Evolutionary conservation across 2,329 filamentous ascomycete species (phyloP).

Genomic region (Emmonsiellopsis sp.): DNA sequence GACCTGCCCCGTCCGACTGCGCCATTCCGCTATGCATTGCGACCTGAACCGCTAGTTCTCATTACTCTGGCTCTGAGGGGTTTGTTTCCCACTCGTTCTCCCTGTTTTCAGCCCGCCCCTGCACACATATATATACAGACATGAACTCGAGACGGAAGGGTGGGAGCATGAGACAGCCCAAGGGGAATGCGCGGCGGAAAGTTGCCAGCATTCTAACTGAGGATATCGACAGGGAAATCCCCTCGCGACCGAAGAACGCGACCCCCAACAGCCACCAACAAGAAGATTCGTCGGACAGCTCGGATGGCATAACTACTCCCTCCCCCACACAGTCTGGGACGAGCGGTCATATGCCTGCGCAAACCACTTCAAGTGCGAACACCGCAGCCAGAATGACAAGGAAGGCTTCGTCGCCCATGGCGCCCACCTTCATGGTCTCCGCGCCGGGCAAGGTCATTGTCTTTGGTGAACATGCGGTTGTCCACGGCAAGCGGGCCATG

Average conservation of each 20-base stretch:
- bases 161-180: slow-evolving; percentile 20
- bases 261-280: slow-evolving; percentile 8
- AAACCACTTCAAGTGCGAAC: background rate
- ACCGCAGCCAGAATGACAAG: slow-evolving; percentile 13
- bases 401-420: slow-evolving; percentile 48
- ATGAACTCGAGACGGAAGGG: slow-evolving; percentile 17
- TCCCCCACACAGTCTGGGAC: slow-evolving; percentile 15
- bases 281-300: slow-evolving; percentile 19
- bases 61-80: background rate
- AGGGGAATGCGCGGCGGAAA: slow-evolving; percentile 18
- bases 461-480: slow-evolving; percentile 96
- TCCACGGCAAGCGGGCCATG: slow-evolving; percentile 92
- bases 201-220: slow-evolving; percentile 20
- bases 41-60: background rate
- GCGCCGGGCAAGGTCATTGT: slow-evolving; percentile 97
- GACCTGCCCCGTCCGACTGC: background rate
- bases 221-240: slow-evolving; percentile 12
- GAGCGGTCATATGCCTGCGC: slow-evolving; percentile 13
- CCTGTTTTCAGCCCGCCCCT: background rate
- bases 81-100: background rate
- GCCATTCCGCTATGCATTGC: background rate
- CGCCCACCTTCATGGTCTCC: slow-evolving; percentile 94
- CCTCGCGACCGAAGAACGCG: slow-evolving; percentile 12
- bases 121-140: background rate
- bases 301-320: slow-evolving; percentile 21